These are phyloP conservation scores for Naegleria gruberi DNA, from an alignment of 208 protist species.

Conservation along the genomic window DNA sequence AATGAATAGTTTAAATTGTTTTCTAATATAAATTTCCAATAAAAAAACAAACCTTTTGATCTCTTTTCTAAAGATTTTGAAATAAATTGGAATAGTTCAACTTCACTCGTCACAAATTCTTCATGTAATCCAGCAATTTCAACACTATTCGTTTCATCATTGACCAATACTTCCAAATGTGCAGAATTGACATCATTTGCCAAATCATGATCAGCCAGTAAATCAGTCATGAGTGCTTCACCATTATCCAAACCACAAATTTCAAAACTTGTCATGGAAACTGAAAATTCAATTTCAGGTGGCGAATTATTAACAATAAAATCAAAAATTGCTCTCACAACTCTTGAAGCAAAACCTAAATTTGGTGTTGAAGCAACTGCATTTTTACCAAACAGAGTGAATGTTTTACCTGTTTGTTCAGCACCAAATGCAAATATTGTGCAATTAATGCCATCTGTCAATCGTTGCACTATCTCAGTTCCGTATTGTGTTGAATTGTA, in stretches of 20 bases:
- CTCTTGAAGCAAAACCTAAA: neutral
- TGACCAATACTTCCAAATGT: neutral
- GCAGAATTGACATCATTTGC: neutral
- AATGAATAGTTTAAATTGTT: no score
- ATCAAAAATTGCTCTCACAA: neutral
- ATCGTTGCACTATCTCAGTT: neutral
- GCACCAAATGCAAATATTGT: neutral
- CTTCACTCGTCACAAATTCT: neutral
- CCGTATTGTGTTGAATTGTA: neutral
- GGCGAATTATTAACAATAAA: neutral
- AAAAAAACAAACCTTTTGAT: neutral
- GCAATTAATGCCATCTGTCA: neutral
- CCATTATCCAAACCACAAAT: neutral
- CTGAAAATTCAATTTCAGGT: neutral
- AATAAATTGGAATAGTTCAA: neutral
- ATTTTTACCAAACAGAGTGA: neutral
- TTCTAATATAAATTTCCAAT: no score
- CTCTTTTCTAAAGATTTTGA: neutral
- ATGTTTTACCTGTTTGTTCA: neutral
- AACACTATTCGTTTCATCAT: neutral
- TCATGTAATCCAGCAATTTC: neutral
- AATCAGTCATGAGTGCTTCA: neutral
- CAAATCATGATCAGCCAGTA: neutral
- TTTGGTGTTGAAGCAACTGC: neutral
- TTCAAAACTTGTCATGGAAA: neutral